phyloP scores from a whole-genome alignment of 2,329 filamentous ascomycete genomes.

The Talaromyces sp. region DNA sequence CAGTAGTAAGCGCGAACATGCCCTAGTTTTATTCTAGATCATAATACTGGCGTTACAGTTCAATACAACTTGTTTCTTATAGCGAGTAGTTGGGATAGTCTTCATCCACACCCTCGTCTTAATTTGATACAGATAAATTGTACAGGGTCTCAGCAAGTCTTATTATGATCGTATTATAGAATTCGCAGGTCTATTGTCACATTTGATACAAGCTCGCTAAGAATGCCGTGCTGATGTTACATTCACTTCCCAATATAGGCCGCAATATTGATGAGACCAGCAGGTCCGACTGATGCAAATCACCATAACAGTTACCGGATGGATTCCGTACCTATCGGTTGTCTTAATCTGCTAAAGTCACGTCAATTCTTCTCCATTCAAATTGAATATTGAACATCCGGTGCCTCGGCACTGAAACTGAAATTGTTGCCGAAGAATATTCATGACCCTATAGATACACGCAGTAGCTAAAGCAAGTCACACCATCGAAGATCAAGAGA shows the following conservation, averaged over 20 bases:
- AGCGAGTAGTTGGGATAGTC: background rate
- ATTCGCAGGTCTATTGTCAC: background rate
- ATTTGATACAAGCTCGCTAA: background rate
- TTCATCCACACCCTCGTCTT: background rate
- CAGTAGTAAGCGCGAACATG: background rate
- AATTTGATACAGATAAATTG: background rate
- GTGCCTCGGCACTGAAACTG: no score
- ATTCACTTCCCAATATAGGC: background rate
- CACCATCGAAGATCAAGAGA: background rate
- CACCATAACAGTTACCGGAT: background rate
- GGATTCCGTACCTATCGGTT: background rate
- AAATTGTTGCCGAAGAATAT: background rate
- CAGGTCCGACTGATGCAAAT: background rate
- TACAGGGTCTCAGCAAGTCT: background rate
- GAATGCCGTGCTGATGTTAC: background rate
- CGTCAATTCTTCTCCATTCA: background rate
- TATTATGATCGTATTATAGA: background rate
- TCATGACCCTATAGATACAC: background rate
- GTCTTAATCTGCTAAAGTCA: background rate
- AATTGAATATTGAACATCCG: no score
- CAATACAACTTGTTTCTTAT: background rate
- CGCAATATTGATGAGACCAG: background rate
- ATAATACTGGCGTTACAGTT: background rate
- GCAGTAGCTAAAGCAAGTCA: background rate
- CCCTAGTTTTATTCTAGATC: background rate